A percentile compares a stretch with the other conserved stretches of the same genome.
Conservation (phyloP, 2,329 filamentous ascomycete genomes). For the Colletotrichum theobromicola region DNA sequence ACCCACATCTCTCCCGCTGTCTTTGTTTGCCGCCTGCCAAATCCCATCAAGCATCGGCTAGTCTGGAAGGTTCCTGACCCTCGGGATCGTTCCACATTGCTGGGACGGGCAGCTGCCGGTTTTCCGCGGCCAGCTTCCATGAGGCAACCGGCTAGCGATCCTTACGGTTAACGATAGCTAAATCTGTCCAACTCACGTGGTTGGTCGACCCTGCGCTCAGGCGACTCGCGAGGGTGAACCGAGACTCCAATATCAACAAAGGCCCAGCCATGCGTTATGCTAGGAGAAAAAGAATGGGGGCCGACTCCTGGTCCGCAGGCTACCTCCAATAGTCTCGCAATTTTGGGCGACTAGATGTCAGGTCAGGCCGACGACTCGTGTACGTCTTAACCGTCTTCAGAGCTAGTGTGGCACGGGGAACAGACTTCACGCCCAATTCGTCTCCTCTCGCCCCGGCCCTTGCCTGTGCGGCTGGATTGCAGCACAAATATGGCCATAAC, state of each 20-base stretch:
- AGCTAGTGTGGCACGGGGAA: not conserved
- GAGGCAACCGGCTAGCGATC: not conserved
- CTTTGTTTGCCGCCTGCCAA: not conserved
- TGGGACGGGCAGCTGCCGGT: not conserved
- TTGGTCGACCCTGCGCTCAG: not conserved
- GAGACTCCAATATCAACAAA: not conserved
- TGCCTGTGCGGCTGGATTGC: not conserved
- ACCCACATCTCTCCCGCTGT: not conserved
- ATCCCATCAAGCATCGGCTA: not conserved
- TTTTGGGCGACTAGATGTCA: not conserved
- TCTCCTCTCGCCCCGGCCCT: not conserved
- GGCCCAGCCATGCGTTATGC: not conserved
- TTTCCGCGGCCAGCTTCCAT: not conserved
- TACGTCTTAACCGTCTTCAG: not conserved
- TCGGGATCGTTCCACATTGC: not conserved
- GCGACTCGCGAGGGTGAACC: not conserved
- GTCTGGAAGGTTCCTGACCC: not conserved
- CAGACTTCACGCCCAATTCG: not conserved
- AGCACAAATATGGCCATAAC: not conserved
- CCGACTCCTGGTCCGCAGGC: not conserved
- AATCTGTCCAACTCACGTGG: not conserved
- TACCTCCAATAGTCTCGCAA: not conserved
- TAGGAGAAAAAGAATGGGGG: not conserved
- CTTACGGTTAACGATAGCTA: not conserved
- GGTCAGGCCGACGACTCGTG: not conserved